A percentile compares a stretch with the other conserved stretches of the same genome.
These are phyloP conservation scores for Petrea volubilis DNA, from an alignment of 257 asterid genomes.

Conservation along the genomic window DNA sequence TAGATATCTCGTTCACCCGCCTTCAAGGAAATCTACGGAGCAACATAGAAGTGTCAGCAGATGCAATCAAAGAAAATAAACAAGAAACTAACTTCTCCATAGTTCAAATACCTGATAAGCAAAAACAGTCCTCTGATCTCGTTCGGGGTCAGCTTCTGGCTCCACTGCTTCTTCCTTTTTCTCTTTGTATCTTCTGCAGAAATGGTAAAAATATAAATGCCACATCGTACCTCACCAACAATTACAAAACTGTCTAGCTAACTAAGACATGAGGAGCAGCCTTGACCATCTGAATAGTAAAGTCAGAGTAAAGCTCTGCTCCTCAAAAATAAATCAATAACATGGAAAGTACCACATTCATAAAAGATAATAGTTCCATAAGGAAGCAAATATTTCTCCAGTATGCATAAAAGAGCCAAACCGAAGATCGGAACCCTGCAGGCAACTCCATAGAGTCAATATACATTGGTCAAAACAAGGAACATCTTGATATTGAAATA, in stretches of 20 bases:
- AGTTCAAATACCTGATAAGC: conserved; percentile 66
- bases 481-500: conserved; percentile 43
- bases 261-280: conserved; percentile 35
- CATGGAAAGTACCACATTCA: conserved; percentile 38
- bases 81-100: conserved; percentile 11
- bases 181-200: conserved; percentile 59
- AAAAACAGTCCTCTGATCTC: conserved; percentile 76
- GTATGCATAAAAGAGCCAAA: conserved; percentile 53
- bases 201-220: conserved; percentile 15
- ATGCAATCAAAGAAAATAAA: conserved; percentile 19
- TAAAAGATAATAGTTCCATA: conserved; percentile 43
- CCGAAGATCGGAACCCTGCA: conserved; percentile 61
- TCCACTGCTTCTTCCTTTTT: conserved; percentile 57
- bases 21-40: conserved; percentile 55
- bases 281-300: conserved; percentile 35
- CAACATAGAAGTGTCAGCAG: conserved; percentile 23
- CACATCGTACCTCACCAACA: not conserved
- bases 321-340: conserved; percentile 37
- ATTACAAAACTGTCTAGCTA: conserved; percentile 25
- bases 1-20: conserved; percentile 73
- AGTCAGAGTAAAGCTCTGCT: conserved; percentile 33
- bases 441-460: conserved; percentile 65
- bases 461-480: conserved; percentile 45
- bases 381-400: conserved; percentile 48
- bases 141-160: conserved; percentile 67